Base-by-base conservation (phyloP, 495 filamentous ascomycete genomes). In the Aspergillus biplanus region DNA sequence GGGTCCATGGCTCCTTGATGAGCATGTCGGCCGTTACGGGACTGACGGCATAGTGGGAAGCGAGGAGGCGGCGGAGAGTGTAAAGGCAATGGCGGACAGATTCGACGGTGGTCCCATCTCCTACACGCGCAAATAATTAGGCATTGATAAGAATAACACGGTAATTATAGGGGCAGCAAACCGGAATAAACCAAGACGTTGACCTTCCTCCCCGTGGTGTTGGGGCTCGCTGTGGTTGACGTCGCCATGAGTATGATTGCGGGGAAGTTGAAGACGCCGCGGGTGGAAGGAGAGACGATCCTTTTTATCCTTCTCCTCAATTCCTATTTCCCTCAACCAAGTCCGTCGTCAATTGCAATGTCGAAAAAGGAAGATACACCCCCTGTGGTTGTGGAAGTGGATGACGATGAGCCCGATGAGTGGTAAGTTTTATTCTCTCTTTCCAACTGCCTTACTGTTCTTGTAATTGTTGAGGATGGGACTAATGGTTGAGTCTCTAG, bases 361-460 rank as follows among this genome's bases (percentile, higher is more conserved):
- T 78, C 75, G 48, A 76, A 74, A 35, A 75, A 75, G 58, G 74
- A 76, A 64, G 70, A 75, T 16, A 69, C 77, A 47, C 67, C 70
- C 46, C 69, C 60, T 58, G 69, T 64, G 32, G 78, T 63, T 63
- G 75, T 82, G 42, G 75, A 79, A 39, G 77, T 67, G 44, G 82
- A 87, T 46, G 93, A 96, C 63, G 93, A 97, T 75, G 94, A 97
- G 71, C 92, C 91, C 5, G 94, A 97, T 85, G 93, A 96, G 37
- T 98, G 94, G 95, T 97, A 81, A 78, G 81, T 65, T 8, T 16
- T 33, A 53, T 2, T 50, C 15, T 31, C 4, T 33, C 33, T 18
- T 42, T 54, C 16, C 9, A n/a, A 13, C 48, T n/a, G 2, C 21
- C 21, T 13, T 56, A 11, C 5, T 13, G 8, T 13, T 34, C 12